phyloP scores from a whole-genome alignment of 371 early-diverging fungal genomes.

The Funneliformis caledonium region DNA sequence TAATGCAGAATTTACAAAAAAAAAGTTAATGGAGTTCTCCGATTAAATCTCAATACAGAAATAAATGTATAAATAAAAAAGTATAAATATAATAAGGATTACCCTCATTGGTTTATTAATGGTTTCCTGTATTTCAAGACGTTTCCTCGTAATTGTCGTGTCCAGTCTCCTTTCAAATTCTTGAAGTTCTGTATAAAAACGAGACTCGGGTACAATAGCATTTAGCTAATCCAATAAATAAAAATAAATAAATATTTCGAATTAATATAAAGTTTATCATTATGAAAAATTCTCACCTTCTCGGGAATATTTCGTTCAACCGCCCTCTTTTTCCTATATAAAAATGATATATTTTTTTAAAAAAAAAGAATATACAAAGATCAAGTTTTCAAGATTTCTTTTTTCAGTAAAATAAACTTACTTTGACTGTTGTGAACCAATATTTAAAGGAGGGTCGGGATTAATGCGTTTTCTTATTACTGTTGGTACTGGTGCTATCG shows the following conservation, averaged over 20 bases:
- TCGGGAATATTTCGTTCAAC: conserved; percentile 23
- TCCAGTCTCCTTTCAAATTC: conserved; percentile 90
- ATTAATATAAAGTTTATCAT: not conserved
- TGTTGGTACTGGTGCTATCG: not conserved
- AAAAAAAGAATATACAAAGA: not conserved
- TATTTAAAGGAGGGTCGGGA: not conserved
- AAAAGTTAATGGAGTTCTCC: no score
- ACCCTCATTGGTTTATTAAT: conserved; percentile 76
- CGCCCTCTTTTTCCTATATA: conserved; percentile 12
- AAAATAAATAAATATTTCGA: not conserved
- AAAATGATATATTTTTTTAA: not conserved
- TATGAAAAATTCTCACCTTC: not conserved
- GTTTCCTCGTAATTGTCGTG: conserved; percentile 85
- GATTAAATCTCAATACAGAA: not conserved
- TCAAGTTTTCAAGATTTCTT: not conserved
- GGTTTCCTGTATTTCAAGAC: conserved; percentile 87
- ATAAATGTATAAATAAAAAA: not conserved
- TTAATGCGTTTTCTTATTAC: conserved; percentile 4
- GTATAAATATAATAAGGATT: conserved; percentile 4
- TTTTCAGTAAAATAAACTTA: not conserved
- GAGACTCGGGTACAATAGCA: conserved; percentile 90
- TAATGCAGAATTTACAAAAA: conserved; percentile 42
- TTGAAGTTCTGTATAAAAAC: conserved; percentile 80
- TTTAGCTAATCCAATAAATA: conserved; percentile 66
- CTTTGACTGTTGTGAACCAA: not conserved